Evolutionary conservation across 1,284 basidiomycete species (phyloP), one percentile per base, ranked within the genome.

Genomic region (Cutaneotrichosporon cyanovorans): DNA sequence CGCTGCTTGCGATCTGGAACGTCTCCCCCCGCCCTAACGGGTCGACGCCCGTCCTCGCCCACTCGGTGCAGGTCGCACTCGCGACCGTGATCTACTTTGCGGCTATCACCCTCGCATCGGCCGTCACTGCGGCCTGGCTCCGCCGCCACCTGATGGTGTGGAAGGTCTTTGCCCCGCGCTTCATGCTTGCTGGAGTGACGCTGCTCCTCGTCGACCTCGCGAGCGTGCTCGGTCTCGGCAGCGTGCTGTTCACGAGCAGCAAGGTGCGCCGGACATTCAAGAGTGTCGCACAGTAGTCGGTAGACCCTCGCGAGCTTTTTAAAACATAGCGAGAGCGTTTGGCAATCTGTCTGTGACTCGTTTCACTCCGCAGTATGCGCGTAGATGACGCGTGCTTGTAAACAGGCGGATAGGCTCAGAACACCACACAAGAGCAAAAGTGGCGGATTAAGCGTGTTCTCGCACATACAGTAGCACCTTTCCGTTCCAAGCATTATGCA

Each of bases 151-250:
- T 98, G 57, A 97, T 98, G 92, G 90, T 97, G 31, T 99, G 93
- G 90, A 97, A 97, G 72, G 84, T 96, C 5, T 98, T 97, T 66
- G 91, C 91, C 23, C 95, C 95, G 42, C 75, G 92, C 50, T 93
- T 92, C 65, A 92, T 96, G 83, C 67, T 80, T 14, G 84, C 80
- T 0, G 85, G 78, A 0, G 63, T 75, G 4, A 65, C 65, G 12
- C 55, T 76, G 23, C 46, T 79, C 6, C 55, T 69, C 0, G 69
- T 75, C 5, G 76, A 79, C 58, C 12, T 76, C 2, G 67, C 66
- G 5, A 45, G 74, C 10, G 41, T 77, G 9, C 19, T 76, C 19
- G 75, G 66, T 1, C 49, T 75, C 8, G 60, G 51, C 0, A 72
- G 72, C 1, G 40, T 71, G 22, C 49, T 61, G 15, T 44, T 69